phyloP scores from a whole-genome alignment of 2,329 filamentous ascomycete species.

The Beauveria bassiana region DNA sequence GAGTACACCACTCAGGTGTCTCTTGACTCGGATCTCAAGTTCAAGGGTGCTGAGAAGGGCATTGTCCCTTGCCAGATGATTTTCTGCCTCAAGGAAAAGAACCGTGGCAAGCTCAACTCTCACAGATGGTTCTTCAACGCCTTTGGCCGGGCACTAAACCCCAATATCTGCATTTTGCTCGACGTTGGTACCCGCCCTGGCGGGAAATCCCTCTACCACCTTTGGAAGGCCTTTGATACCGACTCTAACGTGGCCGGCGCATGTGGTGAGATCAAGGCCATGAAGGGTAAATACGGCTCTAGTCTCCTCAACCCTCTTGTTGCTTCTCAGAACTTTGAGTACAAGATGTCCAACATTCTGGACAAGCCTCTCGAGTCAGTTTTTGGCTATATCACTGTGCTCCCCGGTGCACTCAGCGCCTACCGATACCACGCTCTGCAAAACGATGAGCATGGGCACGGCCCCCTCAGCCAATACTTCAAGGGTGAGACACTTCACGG shows the following conservation, averaged over 20 bases:
- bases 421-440: slow-evolving; percentile 95
- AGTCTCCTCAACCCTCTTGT: slow-evolving; percentile 90
- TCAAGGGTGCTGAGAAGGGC: slow-evolving; percentile 98
- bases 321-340: slow-evolving; percentile 97
- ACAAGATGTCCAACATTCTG: slow-evolving; percentile 99
- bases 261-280: slow-evolving; percentile 95
- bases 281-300: slow-evolving; percentile 77
- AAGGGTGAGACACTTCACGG: slow-evolving; percentile 97
- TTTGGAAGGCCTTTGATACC: slow-evolving; percentile 98
- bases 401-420: slow-evolving; percentile 89
- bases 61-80: slow-evolving; percentile 98
- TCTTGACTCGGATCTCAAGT: slow-evolving; percentile 89
- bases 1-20: slow-evolving; percentile 99
- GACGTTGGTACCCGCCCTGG: slow-evolving; percentile 94
- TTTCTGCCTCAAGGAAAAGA: slow-evolving; percentile 97
- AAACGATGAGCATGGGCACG: slow-evolving; percentile 92
- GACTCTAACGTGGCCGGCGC: slow-evolving; percentile 96
- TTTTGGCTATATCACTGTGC: slow-evolving; percentile 95
- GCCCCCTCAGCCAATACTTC: slow-evolving; percentile 95
- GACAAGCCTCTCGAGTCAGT: slow-evolving; percentile 96
- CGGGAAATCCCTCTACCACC: slow-evolving; percentile 83
- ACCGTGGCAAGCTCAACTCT: slow-evolving; percentile 95
- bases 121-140: slow-evolving; percentile 99
- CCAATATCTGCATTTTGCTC: slow-evolving; percentile 92
- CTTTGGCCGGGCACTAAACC: slow-evolving; percentile 84